A percentile compares a stretch with the other conserved stretches of the same genome.
These are phyloP conservation scores for Martensiomyces pterosporus DNA, from an alignment of 192 early-diverging fungal genomes.

Conservation along the genomic window DNA sequence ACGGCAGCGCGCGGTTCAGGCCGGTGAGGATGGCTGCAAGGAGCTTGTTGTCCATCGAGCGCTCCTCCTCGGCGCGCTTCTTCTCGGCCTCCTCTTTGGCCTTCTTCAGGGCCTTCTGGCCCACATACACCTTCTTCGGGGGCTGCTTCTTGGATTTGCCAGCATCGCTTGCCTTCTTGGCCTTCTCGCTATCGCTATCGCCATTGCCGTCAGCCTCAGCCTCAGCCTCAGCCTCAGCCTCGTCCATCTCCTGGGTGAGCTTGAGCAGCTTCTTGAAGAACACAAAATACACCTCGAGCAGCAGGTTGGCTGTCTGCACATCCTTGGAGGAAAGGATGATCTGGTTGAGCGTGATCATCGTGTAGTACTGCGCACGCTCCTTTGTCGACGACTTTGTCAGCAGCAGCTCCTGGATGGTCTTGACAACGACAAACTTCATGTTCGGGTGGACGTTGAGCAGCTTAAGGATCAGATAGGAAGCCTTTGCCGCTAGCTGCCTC, in stretches of 20 bases:
- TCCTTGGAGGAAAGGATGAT: constrained; percentile 78
- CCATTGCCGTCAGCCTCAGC: constrained; percentile 28
- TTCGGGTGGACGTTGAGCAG: constrained; percentile 70
- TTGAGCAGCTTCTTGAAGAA: constrained; percentile 82
- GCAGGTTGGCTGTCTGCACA: constrained; percentile 67
- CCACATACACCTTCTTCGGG: constrained; percentile 36
- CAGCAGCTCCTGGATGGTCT: constrained; percentile 83
- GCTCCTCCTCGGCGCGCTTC: constrained; percentile 45
- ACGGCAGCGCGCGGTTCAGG: constrained; percentile 93
- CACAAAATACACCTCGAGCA: constrained; percentile 88
- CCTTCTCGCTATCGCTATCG: constrained; percentile 9
- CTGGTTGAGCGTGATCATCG: constrained; percentile 88
- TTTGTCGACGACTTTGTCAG: constrained; percentile 64
- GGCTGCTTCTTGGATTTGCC: constrained; percentile 5
- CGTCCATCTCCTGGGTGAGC: constrained; percentile 46
- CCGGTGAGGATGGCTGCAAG: constrained; percentile 89
- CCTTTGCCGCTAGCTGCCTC: constrained; percentile 80
- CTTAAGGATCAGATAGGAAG: constrained; percentile 71
- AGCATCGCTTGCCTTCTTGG: constrained; percentile 6
- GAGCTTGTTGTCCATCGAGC: constrained; percentile 65
- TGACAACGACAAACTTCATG: constrained; percentile 86
- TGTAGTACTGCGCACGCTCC: constrained; percentile 86
- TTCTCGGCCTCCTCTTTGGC: constrained; percentile 49
- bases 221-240: constrained; percentile 55
- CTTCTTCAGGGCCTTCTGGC: constrained; percentile 43